Base-by-base conservation (phyloP, 352 stramenopile species). In the Phytophthora colocasiae region DNA sequence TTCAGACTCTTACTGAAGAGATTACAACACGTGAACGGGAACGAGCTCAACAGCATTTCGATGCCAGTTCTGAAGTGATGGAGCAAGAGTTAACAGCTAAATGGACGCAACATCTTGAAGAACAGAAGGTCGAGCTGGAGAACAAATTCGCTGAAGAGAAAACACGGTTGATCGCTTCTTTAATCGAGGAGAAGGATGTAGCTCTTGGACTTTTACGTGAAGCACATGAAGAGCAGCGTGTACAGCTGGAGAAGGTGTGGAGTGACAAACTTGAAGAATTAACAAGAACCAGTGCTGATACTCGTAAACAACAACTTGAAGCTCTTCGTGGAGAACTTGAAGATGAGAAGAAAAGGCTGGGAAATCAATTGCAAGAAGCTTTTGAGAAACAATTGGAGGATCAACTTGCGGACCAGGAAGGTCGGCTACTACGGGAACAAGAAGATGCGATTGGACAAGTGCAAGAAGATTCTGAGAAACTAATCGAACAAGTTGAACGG, bases 371-470 rank as follows among this genome's bases (percentile, higher is more conserved):
- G 14, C 52, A 84, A 12, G 58, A 77, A n/a, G 32, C 36, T 0
- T 79, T 81, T 43, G 55, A 40, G 0, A 22, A 51, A 3, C 69
- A 84, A 31, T 48, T 90, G 6, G 63, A 73, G 7, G 38, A 57
- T 0, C 78, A 78, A 44, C 50, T 91, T 38, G 63, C 75, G 10
- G 76, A 81, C 15, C 78, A 89, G 32, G 82, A 90, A 63, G 39
- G 54, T 4, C 58, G 60, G 6, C 50, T 90, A 2, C 34, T 80
- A 19, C 76, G 76, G 6, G 81, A 91, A 4, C 83, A 94, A 48
- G 86, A 94, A 59, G 86, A 90, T 22, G 80, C 84, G 1, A 91
- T 94, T 40, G 73, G 75, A 5, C 81, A 92, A 36, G 86, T 92
- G 10, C 86, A 94, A 47, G 84, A 93, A 54, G 86, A 94, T 48